Base-by-base conservation (phyloP, 129 eudicot species). In the Flaveria linearis region DNA sequence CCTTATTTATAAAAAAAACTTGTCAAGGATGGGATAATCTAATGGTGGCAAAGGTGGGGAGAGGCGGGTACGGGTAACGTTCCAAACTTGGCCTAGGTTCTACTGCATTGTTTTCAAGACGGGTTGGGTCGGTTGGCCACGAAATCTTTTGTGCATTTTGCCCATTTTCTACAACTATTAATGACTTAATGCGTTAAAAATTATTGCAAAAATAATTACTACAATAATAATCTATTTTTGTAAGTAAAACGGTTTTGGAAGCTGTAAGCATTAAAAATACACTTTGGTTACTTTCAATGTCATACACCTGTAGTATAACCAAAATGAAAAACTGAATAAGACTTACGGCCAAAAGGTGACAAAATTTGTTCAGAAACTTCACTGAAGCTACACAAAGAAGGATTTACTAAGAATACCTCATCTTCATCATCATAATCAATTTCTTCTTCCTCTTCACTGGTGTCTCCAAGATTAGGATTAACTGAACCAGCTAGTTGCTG, bases 401-500 rank as follows among this genome's bases (percentile, higher is more conserved):
- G 65, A 63, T n/a, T 42, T 46, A 25, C 50, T 65, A 9, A 47
- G 41, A 55, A 71, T 73, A 90, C 98, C 92, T 88, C 88, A 8
- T 80, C 86, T 36, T 94, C 91, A 18, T 88, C 80, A 55, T 87
- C 99, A 60, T 71, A 45, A 45, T 58, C 84, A 18, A 73, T 69
- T 80, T 84, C 90, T 83, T 83, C 86, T 55, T 50, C 76, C 52
- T 65, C 89, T 53, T 87, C 90, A 65, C 61, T 85, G 55, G 71
- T 72, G 14, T 82, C 85, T 51, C 80, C 85, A 56, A 55, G 60
- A 30, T 43, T 85, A 16, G 22, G 56, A 67, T 79, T 68, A 42
- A 76, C 89, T 33, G 91, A 69, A 83, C 83, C 87, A 79, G 83
- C 79, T 76, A 91, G 64, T 67, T 81, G 77, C 82, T 77, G 86